Base-by-base conservation (phyloP, 768 basidiomycete genomes). In the Mycena alexandri region DNA sequence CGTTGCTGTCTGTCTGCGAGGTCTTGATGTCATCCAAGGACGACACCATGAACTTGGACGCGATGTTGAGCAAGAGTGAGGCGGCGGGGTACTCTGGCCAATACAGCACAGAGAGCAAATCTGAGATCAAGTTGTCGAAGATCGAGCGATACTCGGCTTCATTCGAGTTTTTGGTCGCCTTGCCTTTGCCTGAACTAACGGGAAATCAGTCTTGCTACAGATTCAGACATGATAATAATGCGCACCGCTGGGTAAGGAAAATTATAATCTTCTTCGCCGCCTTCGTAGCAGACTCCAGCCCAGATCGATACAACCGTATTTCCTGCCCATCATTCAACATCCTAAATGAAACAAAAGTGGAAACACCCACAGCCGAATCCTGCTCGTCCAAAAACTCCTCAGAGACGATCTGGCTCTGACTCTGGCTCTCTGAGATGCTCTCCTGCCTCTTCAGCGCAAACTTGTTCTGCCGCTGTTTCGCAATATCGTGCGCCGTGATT, bases 31-130 rank as follows among this genome's bases (percentile, higher is more conserved):
- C 95, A 62, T 95, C 93, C 33, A 98, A 79, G 0, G 92, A 91
- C 5, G 90, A 82, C 24, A 95, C 96, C 94, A 99, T 94, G 71
- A 90, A 91, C 75, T 90, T 92, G 69, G 90, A 92, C 9, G 91
- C 88, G 52, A 98, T 91, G 48, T 86, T 88, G 42, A 99, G 80
- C 43, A 98, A 83, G 19, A 98, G 79, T 47, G 90, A 86, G 2
- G 98, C 94, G 12, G 94, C 96, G 8, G 98, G 98, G 96, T 97
- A 99, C 78, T 99, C 98, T 0, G 98, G 96, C 89, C 94, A 94
- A 76, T 92, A 96, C 8, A 98, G 82, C 21, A 98, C 95, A 11
- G 87, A 86, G 24, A 99, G 84, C 24, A 98, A 82, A 75, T 99
- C 98, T 2, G 90, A 89, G 46, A 99, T 89, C 13, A 99, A 82